Evolutionary conservation across 495 filamentous ascomycete genomes (phyloP).

Genomic region (Hypoxylon subgilvum): DNA sequence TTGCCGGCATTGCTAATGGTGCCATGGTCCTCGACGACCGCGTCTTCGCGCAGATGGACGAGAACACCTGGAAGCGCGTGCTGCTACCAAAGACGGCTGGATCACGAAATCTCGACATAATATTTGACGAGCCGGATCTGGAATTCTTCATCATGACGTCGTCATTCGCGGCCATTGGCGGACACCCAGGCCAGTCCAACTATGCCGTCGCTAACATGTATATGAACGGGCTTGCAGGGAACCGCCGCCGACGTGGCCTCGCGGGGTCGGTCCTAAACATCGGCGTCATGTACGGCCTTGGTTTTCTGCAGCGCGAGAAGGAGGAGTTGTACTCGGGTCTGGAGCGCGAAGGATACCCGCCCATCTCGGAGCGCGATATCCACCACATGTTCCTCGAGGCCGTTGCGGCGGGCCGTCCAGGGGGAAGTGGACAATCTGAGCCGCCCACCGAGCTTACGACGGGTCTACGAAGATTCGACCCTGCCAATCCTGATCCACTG

Average conservation of each 20-base stretch:
- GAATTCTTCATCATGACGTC: slow-evolving; percentile 60
- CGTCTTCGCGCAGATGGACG: slow-evolving; percentile 55
- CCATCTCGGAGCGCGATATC: slow-evolving; percentile 65
- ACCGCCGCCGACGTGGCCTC: slow-evolving; percentile 42
- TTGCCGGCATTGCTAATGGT: slow-evolving; percentile 59
- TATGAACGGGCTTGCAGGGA: slow-evolving; percentile 54
- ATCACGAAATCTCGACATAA: slow-evolving; percentile 47
- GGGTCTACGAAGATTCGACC: slow-evolving; percentile 46
- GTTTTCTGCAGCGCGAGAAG: slow-evolving; percentile 60
- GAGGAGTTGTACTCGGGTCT: slow-evolving; percentile 48
- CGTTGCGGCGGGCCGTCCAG: slow-evolving; percentile 49
- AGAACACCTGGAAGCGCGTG: slow-evolving; percentile 47
- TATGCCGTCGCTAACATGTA: slow-evolving; percentile 65
- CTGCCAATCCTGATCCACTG: slow-evolving; percentile 31
- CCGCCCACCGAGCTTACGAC: slow-evolving; percentile 46
- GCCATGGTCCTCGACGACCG: slow-evolving; percentile 62
- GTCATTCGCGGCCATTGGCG: slow-evolving; percentile 54
- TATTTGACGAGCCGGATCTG: slow-evolving; percentile 42
- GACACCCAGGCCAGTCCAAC: slow-evolving; percentile 57
- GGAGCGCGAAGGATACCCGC: slow-evolving; percentile 54
- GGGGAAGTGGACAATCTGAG: slow-evolving; percentile 8
- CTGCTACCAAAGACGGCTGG: slow-evolving; percentile 54
- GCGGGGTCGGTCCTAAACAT: slow-evolving; percentile 60
- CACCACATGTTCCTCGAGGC: slow-evolving; percentile 67
- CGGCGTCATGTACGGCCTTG: slow-evolving; percentile 62